Base-by-base conservation (phyloP, 176 grass and related monocot genomes). In the Panicum miliaceum region DNA sequence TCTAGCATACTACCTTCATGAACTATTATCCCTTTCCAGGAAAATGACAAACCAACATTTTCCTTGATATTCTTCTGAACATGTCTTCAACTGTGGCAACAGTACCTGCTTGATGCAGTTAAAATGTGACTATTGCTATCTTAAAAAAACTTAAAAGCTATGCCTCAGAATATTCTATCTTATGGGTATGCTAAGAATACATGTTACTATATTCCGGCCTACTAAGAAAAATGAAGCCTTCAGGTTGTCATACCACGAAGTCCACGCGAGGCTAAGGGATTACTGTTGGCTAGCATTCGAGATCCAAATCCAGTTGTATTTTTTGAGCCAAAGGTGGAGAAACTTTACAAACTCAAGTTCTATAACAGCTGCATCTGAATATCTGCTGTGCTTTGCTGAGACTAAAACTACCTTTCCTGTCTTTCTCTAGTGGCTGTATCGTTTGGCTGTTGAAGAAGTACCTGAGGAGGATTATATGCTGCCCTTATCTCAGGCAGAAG, bases 191-290 rank as follows among this genome's bases (percentile, higher is more conserved):
- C 71, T 6, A 52, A 14, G 11, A 52, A 43, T 32, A 15, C 25
- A 15, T n/a, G 13, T 43, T 27, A 18, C 13, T 50, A 26, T 64
- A 61, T 78, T 75, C 3, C 38, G 65, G 9, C 35, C 14, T 45
- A 46, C 27, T 53, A 78, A 86, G 7, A 38, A 70, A 70, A 54
- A 54, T 60, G 36, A 73, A 54, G 38, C 54, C 69, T 93, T 85
- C 83, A 98, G 96, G 91, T 98, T 76, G 91, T 98, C 73, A 92
- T 98, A 78, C 96, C 96, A 56, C 83, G 96, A 43, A 98, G 93
- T 61, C 96, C 96, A 61, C 66, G 25, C 1, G 93, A 98, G 71
- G 96, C 96, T 19, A 98, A 98, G 91, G 96, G 96, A 83, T 73
- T 98, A 64, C 74, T 98, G 22, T 81, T 98, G 83, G 83, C 93